These are phyloP conservation scores for Xylaria sp. DNA, from an alignment of 2,329 filamentous ascomycete species.

Conservation along the genomic window DNA sequence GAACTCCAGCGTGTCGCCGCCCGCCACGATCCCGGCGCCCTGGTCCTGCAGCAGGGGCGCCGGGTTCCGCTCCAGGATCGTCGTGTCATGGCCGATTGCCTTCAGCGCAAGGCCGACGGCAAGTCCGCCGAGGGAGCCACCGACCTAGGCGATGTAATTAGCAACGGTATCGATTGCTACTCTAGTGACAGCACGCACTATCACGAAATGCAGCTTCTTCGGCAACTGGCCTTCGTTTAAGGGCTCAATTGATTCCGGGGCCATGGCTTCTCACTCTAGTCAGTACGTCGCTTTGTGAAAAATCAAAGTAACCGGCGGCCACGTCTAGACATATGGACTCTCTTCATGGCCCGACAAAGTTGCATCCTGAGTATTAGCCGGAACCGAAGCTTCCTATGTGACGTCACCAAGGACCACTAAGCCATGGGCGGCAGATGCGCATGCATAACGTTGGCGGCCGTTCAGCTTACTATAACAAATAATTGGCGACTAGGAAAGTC, in stretches of 20 bases:
- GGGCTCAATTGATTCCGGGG: slow-evolving; percentile 3
- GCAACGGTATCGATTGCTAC: not conserved
- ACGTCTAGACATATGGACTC: not conserved
- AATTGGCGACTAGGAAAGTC: not conserved
- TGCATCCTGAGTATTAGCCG: slow-evolving; percentile 23
- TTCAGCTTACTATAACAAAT: not conserved
- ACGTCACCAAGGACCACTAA: slow-evolving; percentile 17
- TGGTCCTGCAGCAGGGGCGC: slow-evolving; percentile 49
- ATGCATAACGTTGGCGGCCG: not conserved
- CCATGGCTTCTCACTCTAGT: slow-evolving; percentile 13
- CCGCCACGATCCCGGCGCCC: slow-evolving; percentile 51
- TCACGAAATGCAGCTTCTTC: slow-evolving; percentile 33
- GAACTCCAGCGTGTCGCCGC: slow-evolving; percentile 46
- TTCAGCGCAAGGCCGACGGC: slow-evolving; percentile 45
- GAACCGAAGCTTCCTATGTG: slow-evolving; percentile 12
- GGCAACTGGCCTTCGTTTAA: slow-evolving; percentile 7
- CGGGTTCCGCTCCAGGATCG: slow-evolving; percentile 48
- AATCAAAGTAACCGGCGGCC: not conserved
- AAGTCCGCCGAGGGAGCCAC: slow-evolving; percentile 47
- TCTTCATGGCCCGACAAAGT: slow-evolving; percentile 9
- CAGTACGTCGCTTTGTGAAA: not conserved
- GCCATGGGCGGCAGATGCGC: slow-evolving; percentile 16
- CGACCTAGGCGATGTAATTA: slow-evolving; percentile 37
- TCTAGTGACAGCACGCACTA: slow-evolving; percentile 22
- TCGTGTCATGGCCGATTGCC: slow-evolving; percentile 44